Conservation (phyloP, 176 grass and related monocot genomes). For the Avena atlantica region DNA sequence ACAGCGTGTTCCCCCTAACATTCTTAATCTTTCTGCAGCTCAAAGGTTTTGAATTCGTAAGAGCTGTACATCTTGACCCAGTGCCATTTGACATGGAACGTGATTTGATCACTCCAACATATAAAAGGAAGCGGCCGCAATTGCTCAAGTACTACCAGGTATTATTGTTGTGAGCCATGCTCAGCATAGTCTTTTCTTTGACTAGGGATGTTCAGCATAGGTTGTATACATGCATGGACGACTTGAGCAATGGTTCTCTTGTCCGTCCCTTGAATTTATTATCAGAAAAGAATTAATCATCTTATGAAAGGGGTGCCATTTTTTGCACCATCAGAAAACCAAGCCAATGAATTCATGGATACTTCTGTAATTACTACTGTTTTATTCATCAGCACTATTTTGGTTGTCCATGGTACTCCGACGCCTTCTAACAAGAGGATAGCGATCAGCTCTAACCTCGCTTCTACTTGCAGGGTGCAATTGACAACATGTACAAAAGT, state of each 20-base stretch:
- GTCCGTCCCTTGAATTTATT: background rate
- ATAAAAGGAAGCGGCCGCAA: slow-evolving; percentile 85
- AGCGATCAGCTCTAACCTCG: slow-evolving; percentile 22
- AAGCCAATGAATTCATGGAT: slow-evolving; percentile 11
- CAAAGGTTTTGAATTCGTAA: slow-evolving; percentile 90
- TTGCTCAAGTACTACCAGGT: slow-evolving; percentile 93
- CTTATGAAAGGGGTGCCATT: background rate
- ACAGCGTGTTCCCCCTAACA: background rate
- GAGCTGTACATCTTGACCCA: slow-evolving; percentile 76
- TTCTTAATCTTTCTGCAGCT: slow-evolving; percentile 59
- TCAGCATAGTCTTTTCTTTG: background rate
- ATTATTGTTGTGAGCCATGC: slow-evolving; percentile 10
- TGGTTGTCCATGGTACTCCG: slow-evolving; percentile 3
- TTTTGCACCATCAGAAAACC: background rate
- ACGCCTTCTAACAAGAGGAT: background rate
- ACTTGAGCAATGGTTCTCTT: background rate
- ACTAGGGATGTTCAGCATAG: background rate
- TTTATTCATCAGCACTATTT: slow-evolving; percentile 23
- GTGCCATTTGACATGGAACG: slow-evolving; percentile 81
- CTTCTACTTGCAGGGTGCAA: slow-evolving; percentile 54
- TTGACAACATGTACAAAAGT: slow-evolving; percentile 70
- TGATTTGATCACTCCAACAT: slow-evolving; percentile 88
- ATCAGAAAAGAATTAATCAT: slow-evolving; percentile 10
- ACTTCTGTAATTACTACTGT: slow-evolving; percentile 8
- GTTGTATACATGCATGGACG: background rate